Conservation (phyloP, 768 basidiomycete genomes). For the Strobilomyces dryophilus region DNA sequence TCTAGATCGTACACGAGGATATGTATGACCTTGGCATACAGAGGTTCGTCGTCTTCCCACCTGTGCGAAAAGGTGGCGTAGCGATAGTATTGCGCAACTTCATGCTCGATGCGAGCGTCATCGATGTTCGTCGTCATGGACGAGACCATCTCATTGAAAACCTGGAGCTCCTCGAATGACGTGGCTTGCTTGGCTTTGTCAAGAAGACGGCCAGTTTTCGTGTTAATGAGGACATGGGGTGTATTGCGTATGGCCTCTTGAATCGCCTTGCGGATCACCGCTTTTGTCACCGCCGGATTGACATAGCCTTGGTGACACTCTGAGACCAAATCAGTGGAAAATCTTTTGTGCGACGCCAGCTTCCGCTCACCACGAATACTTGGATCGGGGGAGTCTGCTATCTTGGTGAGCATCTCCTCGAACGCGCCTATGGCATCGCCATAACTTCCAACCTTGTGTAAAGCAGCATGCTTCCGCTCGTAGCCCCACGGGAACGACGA, state of each 20-base stretch:
- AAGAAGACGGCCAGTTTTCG: conserved; percentile 2
- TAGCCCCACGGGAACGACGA: conserved; percentile 10
- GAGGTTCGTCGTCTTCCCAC: conserved; percentile 10
- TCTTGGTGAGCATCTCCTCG: conserved; percentile 9
- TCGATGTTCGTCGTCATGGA: conserved; percentile 10
- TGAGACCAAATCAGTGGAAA: background rate
- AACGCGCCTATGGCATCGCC: background rate
- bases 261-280: background rate
- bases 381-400: background rate
- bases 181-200: conserved; percentile 1
- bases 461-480: conserved; percentile 6
- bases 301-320: background rate
- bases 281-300: background rate
- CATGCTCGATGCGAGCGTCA: background rate
- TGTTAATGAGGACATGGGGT: conserved; percentile 11
- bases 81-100: conserved; percentile 5
- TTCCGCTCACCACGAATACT: conserved; percentile 1
- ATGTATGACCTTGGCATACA: background rate
- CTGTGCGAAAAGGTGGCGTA: conserved; percentile 11
- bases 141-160: conserved; percentile 9
- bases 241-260: conserved; percentile 1
- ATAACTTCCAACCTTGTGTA: background rate
- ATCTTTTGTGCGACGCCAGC: background rate
- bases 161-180: conserved; percentile 2
- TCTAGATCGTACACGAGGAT: conserved; percentile 8